Conservation (phyloP, 441 rosid species). For the Melastoma candidum region DNA sequence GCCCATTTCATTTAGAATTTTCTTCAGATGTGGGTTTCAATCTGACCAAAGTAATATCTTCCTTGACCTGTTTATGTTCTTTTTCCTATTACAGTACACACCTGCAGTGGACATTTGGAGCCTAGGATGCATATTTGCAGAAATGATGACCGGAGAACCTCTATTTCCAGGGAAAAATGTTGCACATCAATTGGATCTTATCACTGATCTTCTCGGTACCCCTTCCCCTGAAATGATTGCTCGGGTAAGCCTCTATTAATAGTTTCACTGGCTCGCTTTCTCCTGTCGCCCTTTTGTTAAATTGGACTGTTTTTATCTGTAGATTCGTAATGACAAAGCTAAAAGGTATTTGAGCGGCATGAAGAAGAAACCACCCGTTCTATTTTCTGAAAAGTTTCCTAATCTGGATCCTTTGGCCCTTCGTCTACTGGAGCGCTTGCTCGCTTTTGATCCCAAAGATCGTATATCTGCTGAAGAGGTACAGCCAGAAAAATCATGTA, state of each 20-base stretch:
- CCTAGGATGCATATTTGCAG: constrained; percentile 10
- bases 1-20: neutral
- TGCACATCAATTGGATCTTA: constrained; percentile 78
- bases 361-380: constrained; percentile 65
- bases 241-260: constrained; percentile 41
- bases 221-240: constrained; percentile 65
- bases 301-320: constrained; percentile 23
- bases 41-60: neutral
- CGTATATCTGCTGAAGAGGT: constrained; percentile 95
- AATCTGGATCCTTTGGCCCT: constrained; percentile 73
- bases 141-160: constrained; percentile 18
- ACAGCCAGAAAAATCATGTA: constrained; percentile 10
- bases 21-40: neutral
- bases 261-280: constrained; percentile 14
- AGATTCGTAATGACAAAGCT: constrained; percentile 96
- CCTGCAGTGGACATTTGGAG: constrained; percentile 11
- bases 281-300: constrained; percentile 19
- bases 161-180: constrained; percentile 37
- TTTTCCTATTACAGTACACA: constrained; percentile 2
- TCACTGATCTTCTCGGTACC: constrained; percentile 94
- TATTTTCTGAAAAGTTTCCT: constrained; percentile 67
- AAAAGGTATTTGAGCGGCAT: constrained; percentile 73
- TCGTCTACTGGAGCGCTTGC: constrained; percentile 60
- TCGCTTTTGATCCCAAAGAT: constrained; percentile 91
- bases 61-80: neutral